Percentiles rank a stretch among this genome's conserved stretches.
phyloP scores from a whole-genome alignment of 306 rosid species.

The Quercus rubra region DNA sequence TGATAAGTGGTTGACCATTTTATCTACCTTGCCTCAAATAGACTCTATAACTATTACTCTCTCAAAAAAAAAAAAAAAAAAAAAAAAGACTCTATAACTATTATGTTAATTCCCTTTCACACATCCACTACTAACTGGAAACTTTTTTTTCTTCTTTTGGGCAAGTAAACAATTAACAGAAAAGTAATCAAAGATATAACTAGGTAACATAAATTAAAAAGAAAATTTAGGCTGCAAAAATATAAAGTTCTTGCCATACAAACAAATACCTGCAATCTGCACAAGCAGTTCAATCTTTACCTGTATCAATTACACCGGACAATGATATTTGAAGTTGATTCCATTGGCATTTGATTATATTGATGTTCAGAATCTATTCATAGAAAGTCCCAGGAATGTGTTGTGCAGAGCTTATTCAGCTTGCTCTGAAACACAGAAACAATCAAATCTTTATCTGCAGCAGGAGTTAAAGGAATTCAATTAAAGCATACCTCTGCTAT shows the following conservation, averaged over 20 bases:
- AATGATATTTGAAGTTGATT: constrained; percentile 41
- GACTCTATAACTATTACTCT: background rate
- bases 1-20: background rate
- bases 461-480: constrained; percentile 13
- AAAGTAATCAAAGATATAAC: background rate
- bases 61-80: too few relatives aligned
- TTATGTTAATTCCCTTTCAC: background rate
- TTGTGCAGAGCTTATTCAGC: constrained; percentile 49
- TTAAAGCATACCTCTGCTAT: background rate
- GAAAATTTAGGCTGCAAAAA: background rate
- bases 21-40: background rate
- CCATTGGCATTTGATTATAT: constrained; percentile 20
- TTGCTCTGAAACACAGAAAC: constrained; percentile 67
- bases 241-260: constrained; percentile 18
- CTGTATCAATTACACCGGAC: constrained; percentile 65
- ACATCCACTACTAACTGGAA: background rate
- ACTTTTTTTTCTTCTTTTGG: too few relatives aligned
- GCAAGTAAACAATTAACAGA: background rate
- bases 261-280: constrained; percentile 94
- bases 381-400: constrained; percentile 76
- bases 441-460: constrained; percentile 43
- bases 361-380: constrained; percentile 35
- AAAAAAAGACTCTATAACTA: background rate
- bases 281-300: constrained; percentile 96
- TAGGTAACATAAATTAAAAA: background rate